Base-by-base conservation (phyloP, 257 asterid species). In the Plantago elongata region DNA sequence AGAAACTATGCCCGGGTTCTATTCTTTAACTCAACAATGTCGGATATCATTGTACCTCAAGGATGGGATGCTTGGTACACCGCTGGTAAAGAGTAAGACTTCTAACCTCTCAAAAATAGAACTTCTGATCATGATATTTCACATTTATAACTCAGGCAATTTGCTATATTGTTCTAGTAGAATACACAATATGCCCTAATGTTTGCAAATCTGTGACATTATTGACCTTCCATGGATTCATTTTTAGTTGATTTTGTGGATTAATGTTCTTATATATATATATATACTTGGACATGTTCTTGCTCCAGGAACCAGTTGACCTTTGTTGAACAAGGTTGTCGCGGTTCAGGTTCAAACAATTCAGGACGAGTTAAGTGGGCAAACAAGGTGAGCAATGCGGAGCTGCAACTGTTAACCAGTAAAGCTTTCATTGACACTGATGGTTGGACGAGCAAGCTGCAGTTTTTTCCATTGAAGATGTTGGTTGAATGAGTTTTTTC, bases 1-100 rank as follows among this genome's bases (percentile, higher is more conserved):
- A 78, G 94, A 57, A 40, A 18, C 1, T 78, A 78, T 62, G 89
- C 97, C 0, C 70, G 95, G 48, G 97, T 90, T 46, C 1, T 90
- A 6, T 90, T 79, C 51, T 78, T 66, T 69, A 61, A 68, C 52
- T 61, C 90, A 0, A 11, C 61, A 0, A 77, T 89, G 85, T 55
- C 81, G 0, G 43, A 70, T 29, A 38, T 83, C 11, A 49, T 87
- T 54, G 82, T 79, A 29, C 83, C 94, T 13, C 38, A 62, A 13
- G 97, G 95, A 44, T 87, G 95, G 95, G 60, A 49, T 43, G 22
- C 84, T 40, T 84, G 95, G 89, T 1, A 9, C 22, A 4, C 11
- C 54, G 6, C 9, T 1, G 88, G 80, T 34, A 70, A 13, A 0
- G 91, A 77, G 91, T 83, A 79, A 69, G 87, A 64, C 30, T 3